These are phyloP conservation scores for Trichosporon ovoides DNA, from an alignment of 1,284 basidiomycete genomes.

Conservation along the genomic window DNA sequence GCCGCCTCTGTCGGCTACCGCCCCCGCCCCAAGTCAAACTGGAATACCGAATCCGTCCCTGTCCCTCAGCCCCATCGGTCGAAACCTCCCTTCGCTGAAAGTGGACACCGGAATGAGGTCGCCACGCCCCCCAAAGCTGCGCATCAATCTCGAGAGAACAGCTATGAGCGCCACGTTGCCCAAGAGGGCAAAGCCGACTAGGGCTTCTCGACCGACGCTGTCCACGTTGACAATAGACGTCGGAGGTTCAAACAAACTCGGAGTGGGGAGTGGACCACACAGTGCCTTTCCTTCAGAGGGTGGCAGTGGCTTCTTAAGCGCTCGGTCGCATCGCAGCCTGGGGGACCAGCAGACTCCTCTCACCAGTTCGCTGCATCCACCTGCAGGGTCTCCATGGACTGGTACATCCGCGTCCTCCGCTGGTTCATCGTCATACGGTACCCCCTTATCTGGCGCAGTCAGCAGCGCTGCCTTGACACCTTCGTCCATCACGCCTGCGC, in stretches of 20 bases:
- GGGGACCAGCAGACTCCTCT: conserved; percentile 4
- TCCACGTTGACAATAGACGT: conserved; percentile 15
- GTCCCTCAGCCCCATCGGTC: conserved; percentile 14
- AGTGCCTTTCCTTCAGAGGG: conserved; percentile 8
- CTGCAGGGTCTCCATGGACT: background rate
- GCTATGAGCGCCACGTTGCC: background rate
- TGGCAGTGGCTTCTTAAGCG: background rate
- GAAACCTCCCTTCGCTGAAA: conserved; percentile 29
- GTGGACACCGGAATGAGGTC: conserved; percentile 16
- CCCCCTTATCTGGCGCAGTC: background rate
- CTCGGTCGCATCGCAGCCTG: background rate
- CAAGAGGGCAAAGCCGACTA: conserved; percentile 1
- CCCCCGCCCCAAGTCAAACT: conserved; percentile 10
- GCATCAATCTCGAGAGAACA: conserved; percentile 35
- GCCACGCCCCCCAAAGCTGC: conserved; percentile 37
- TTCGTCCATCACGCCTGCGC: background rate
- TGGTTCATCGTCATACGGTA: background rate
- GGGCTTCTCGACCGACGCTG: conserved; percentile 14
- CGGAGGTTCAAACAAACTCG: conserved; percentile 13
- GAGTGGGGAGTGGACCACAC: conserved; percentile 1
- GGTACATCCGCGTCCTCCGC: background rate
- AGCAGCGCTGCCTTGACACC: background rate
- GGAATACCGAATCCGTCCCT: conserved; percentile 5
- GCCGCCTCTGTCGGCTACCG: conserved; percentile 23
- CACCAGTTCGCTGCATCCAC: background rate